A percentile compares a stretch with the other conserved stretches of the same genome.
phyloP scores from a whole-genome alignment of 352 stramenopile species.

The Nothophytophthora sp. region DNA sequence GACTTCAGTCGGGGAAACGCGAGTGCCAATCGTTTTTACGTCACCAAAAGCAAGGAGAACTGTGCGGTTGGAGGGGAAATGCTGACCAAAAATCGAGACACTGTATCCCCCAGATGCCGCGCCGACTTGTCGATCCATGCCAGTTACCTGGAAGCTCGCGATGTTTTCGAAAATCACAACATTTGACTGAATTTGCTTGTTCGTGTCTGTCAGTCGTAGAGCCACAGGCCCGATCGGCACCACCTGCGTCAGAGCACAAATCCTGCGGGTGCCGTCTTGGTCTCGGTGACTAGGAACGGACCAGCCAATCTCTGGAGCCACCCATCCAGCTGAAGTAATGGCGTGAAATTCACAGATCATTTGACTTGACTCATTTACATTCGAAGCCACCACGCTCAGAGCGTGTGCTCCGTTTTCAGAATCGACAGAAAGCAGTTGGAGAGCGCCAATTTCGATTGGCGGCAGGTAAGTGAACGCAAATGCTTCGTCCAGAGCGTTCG shows the following conservation, averaged over 20 bases:
- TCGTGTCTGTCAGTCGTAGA: constrained; percentile 2
- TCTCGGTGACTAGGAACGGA: neutral
- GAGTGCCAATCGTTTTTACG: constrained; percentile 1
- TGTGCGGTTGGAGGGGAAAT: constrained; percentile 11
- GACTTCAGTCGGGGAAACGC: constrained; percentile 13
- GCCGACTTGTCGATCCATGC: constrained; percentile 7
- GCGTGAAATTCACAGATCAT: neutral
- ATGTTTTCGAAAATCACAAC: constrained; percentile 17
- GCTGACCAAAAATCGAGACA: constrained; percentile 11
- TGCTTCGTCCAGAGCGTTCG: constrained; percentile 12
- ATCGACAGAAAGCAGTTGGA: neutral
- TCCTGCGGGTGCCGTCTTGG: neutral
- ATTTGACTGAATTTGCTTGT: constrained; percentile 12
- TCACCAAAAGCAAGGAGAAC: constrained; percentile 19
- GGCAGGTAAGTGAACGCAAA: constrained; percentile 26
- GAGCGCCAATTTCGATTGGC: constrained; percentile 3
- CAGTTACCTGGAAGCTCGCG: constrained; percentile 2
- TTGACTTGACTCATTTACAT: neutral
- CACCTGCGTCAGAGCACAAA: neutral
- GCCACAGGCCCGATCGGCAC: constrained; percentile 9
- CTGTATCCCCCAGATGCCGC: constrained; percentile 19
- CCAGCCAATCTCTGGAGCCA: neutral
- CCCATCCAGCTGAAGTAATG: neutral
- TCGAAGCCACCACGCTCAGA: neutral
- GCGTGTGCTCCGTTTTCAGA: neutral